Evolutionary conservation across 768 basidiomycete genomes (phyloP).

Genomic region (Auriscalpium orientale): DNA sequence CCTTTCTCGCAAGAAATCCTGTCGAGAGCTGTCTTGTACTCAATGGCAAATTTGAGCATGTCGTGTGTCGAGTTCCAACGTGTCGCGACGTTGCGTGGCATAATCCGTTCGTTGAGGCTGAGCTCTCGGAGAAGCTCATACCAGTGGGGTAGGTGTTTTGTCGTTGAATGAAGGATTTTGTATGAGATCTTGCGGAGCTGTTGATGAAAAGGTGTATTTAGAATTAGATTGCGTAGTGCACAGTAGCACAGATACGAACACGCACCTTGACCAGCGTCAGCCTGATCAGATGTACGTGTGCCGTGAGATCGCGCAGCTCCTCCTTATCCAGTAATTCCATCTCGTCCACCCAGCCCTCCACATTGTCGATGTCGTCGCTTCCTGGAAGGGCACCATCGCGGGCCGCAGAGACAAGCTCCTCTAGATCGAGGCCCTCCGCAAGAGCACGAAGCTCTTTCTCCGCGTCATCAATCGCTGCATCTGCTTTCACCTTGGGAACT

Average conservation of each 20-base stretch:
- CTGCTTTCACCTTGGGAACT: too few species aligned
- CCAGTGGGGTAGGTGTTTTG: constrained; percentile 19
- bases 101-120: not conserved
- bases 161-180: constrained; percentile 19
- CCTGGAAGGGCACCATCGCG: not conserved
- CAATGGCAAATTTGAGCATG: constrained; percentile 8
- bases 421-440: too few species aligned
- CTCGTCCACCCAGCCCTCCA: constrained; percentile 22
- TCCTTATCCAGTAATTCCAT: constrained; percentile 6
- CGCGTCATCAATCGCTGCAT: too few species aligned
- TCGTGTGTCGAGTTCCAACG: constrained; percentile 20
- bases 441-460: too few species aligned
- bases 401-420: not conserved
- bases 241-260: too few species aligned
- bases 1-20: not conserved
- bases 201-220: too few species aligned
- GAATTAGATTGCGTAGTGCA: too few species aligned
- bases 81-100: constrained; percentile 22
- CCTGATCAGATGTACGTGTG: constrained; percentile 17
- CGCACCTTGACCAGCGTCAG: constrained; percentile 27
- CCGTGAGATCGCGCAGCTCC: constrained; percentile 14
- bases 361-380: constrained; percentile 4
- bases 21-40: constrained; percentile 7
- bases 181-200: constrained; percentile 4
- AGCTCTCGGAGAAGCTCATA: too few species aligned